Base-by-base conservation (phyloP, 176 grass and related monocot species). In the Oryza longistaminata region DNA sequence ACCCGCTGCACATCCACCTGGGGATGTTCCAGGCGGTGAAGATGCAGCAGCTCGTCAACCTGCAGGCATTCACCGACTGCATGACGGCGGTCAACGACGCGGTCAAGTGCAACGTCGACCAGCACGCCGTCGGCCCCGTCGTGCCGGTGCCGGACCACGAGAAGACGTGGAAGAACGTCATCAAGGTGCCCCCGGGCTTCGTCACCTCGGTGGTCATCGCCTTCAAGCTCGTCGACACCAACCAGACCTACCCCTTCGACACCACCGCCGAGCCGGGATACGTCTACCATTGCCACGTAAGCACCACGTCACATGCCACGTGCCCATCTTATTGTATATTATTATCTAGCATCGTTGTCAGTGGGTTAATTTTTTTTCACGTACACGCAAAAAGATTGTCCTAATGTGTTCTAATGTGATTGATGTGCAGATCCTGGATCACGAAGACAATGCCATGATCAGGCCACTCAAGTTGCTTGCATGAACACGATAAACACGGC, bases 381-480 rank as follows among this genome's bases (percentile, higher is more conserved):
- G n/a, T n/a, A n/a, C n/a, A n/a, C n/a, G n/a, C n/a, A n/a, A n/a
- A n/a, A n/a, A n/a, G n/a, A n/a, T n/a, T n/a, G n/a, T n/a, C n/a
- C n/a, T n/a, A n/a, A n/a, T n/a, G n/a, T n/a, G n/a, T 3, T 0
- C 9, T 69, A 45, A 22, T 78, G 0, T 35, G 4, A 34, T 34
- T 21, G 21, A 61, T 80, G 49, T 48, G 15, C 80, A 92, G 93
- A 95, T 95, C 60, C 70, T 95, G 80, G 93, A 95, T 79, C 93
- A 95, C 69, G 90, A 95, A 82, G 93, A 95, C 82, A 95, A 95
- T 78, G 90, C 85, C 33, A 92, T 95, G 90, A 95, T 92, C 85
- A 68, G 90, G 21, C 93, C 93, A 7, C 71, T 95, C 5, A 95
- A 92, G 68, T 34, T 77, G 83, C 73, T 85, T 60, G 15, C 73